Base-by-base conservation (phyloP, 1,139 yeast genomes). In the Pneumocystis jirovecii region DNA sequence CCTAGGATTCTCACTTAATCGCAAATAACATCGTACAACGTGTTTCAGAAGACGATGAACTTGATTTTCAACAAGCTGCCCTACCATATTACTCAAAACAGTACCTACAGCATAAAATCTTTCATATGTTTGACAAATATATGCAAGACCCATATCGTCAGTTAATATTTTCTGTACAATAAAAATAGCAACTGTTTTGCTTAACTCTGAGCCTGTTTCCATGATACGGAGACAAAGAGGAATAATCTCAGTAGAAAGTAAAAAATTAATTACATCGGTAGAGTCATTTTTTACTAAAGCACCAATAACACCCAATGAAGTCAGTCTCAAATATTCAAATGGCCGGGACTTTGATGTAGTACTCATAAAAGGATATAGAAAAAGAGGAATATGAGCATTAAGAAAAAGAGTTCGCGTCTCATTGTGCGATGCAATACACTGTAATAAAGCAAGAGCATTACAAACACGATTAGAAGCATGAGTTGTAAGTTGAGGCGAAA, bases 211-310 rank as follows among this genome's bases (percentile, higher is more conserved):
- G 7, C 96, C 90, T 0, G 93, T 85, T 75, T 93, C 97, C 96
- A 93, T 91, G 67, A 93, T 93, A 71, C 95, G 86, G 67, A 93
- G 79, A 75, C 98, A 93, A 67, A 93, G 78, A 6, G 98, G 98
- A 57, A 93, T 95, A 70, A 93, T 93, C 74, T 93, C 98, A 0
- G 98, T 91, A 15, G 96, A 86, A 62, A 93, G 80, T 72, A 93
- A 78, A 73, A 93, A 93, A 69, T 87, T 87, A 68, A 93, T 91
- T 64, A 93, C 98, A 71, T 93, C 97, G 15, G 96, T 90, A 1
- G 96, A 88, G 73, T 93, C 98, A 74, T 91, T 91, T 72, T 93
- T 93, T 39, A 93, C 98, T 68, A 93, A 79, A 0, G 98, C 98
- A 21, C 98, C 98, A 74, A 93, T 89, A 4, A 93, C 97, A 50